Evolutionary conservation across 2,329 filamentous ascomycete species (phyloP), one percentile per base, ranked within the genome.

Genomic region (Xylaria sp.): DNA sequence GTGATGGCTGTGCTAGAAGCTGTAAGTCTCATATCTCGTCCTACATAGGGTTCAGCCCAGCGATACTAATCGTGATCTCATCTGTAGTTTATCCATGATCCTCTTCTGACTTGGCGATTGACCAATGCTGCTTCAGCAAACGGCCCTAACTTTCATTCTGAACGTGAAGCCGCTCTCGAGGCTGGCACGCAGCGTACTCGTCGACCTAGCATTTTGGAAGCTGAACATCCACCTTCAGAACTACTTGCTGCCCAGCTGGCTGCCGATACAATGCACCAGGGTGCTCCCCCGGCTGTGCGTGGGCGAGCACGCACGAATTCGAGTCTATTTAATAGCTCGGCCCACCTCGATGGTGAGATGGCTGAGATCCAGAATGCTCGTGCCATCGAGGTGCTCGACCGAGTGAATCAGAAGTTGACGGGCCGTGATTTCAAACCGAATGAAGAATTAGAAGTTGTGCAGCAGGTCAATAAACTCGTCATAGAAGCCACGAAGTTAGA

Each of bases 1-100:
- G 88, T 99, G 68, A 98, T 99, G 93, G 96, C 96, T 37, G 96
- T 99, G 23, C 85, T 99, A 65, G 96, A 99, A 88, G 96, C 96
- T 73, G 93, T 96, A 88, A 90, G 92, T 90, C 55, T 48, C 56
- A 52, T 48, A 15, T 44, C 59, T 46, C 20, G n/a, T 54, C n/a
- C 18, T 59, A 41, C 32, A 34, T 1, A 3, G 5, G 10, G 2
- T 52, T 37, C 12, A 55, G 28, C 48, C 12, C 52, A 54, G 41
- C 15, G 37, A 56, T 73, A 58, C 73, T 77, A 71, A 77, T 61
- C 8, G 20, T 51, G 4, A 44, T 69, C 34, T 66, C 28, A 20
- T 57, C 8, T 50, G 8, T 77, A 96, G 93, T 99, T 99, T 83
- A 98, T 99, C 74, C 97, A 99, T 80, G 96, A 99, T 80, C 96